Evolutionary conservation across 768 basidiomycete genomes (phyloP).

Genomic region (Melanogaster broomeanus): DNA sequence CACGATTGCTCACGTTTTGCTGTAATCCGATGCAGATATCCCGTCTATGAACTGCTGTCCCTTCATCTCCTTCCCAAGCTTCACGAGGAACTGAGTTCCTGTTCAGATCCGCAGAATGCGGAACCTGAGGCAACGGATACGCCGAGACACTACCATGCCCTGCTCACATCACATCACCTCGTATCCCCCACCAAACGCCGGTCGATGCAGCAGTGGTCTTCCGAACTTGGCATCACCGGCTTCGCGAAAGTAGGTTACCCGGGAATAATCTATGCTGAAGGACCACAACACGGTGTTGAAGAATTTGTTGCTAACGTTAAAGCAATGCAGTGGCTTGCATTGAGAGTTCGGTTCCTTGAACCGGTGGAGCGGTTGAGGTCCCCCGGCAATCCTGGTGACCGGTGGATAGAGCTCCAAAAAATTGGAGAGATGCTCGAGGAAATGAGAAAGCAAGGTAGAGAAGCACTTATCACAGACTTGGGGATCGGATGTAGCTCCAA

Average conservation of each 20-base stretch:
- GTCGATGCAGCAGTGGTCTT: slow-evolving; percentile 55
- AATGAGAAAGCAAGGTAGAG: slow-evolving; percentile 59
- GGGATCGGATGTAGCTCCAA: slow-evolving; percentile 53
- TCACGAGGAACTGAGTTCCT: slow-evolving; percentile 37
- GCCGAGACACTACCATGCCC: slow-evolving; percentile 47
- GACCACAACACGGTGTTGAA: slow-evolving; percentile 49
- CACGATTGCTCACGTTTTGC: not conserved
- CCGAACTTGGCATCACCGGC: slow-evolving; percentile 53
- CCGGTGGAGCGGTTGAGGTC: slow-evolving; percentile 16
- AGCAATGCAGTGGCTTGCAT: slow-evolving; percentile 77
- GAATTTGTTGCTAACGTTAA: slow-evolving; percentile 70
- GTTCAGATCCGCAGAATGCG: not conserved
- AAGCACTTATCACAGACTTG: slow-evolving; percentile 58
- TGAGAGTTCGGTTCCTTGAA: slow-evolving; percentile 58
- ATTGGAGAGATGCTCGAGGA: slow-evolving; percentile 69
- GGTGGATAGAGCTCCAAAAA: slow-evolving; percentile 69
- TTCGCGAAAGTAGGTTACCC: slow-evolving; percentile 80
- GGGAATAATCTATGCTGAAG: slow-evolving; percentile 74
- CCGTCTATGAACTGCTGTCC: slow-evolving; percentile 59
- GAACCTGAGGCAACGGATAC: not conserved
- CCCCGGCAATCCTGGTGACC: not conserved
- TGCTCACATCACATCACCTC: slow-evolving; percentile 76
- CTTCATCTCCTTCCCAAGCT: slow-evolving; percentile 58
- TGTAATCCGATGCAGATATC: slow-evolving; percentile 44
- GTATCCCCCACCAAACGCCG: slow-evolving; percentile 64